Conservation (phyloP, 2,329 filamentous ascomycete genomes). For the Stagonosporopsis vannaccii region DNA sequence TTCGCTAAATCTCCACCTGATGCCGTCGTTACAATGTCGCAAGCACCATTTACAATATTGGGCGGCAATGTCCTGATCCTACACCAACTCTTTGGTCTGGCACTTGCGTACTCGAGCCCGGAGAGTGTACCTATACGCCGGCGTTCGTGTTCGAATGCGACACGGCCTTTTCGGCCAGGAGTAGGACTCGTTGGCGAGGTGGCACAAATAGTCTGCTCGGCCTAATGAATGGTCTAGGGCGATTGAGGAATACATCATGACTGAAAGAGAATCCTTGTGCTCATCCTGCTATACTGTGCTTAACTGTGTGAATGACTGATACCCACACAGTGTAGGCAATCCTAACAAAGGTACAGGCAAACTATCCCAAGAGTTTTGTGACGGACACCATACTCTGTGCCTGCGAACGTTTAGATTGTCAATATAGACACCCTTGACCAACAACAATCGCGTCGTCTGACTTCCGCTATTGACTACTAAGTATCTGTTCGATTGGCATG, state of each 20-base stretch:
- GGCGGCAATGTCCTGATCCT: conserved; percentile 23
- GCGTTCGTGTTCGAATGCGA: conserved; percentile 4
- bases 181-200: conserved; percentile 6
- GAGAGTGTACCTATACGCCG: neutral
- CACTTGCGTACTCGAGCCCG: conserved; percentile 5
- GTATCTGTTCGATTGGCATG: too few species aligned
- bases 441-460: too few species aligned
- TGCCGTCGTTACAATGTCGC: conserved; percentile 34
- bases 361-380: too few species aligned
- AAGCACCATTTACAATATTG: conserved; percentile 25
- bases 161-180: neutral
- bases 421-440: too few species aligned
- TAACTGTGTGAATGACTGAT: too few species aligned
- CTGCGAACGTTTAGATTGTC: too few species aligned
- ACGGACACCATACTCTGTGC: too few species aligned
- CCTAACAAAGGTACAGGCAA: too few species aligned
- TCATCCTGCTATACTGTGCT: neutral
- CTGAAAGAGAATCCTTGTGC: neutral
- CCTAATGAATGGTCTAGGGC: neutral
- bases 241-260: conserved; percentile 15
- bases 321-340: neutral
- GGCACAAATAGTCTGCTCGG: conserved; percentile 8
- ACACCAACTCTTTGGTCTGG: conserved; percentile 18
- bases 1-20: conserved; percentile 27
- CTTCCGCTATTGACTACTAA: too few species aligned